Base-by-base conservation (phyloP, 495 filamentous ascomycete genomes). In the Amorphotheca resinae region DNA sequence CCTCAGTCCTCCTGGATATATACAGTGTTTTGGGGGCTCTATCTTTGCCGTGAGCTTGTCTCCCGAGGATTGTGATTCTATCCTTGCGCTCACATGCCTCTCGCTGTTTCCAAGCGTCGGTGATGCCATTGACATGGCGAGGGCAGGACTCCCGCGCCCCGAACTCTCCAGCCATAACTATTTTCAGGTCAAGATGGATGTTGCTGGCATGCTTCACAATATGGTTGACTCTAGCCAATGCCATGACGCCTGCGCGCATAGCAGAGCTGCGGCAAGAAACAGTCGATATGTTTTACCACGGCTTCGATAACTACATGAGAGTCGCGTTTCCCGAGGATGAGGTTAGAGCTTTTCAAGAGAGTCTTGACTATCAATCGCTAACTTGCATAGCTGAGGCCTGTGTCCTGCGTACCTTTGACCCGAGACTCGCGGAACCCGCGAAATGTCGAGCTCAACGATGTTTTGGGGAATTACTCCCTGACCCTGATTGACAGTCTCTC, bases 291-390 rank as follows among this genome's bases (percentile, higher is more conserved):
- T 96, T 98, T 67, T 95, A 91, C 54, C 93, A 98, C 64, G 91
- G 91, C 42, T 98, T 80, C 66, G 80, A 93, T 56, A 95, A 87
- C 57, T 98, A 98, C 65, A 84, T 95, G 72, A 67, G 74, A 36
- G 72, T 89, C 56, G 93, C 93, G 38, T 98, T 96, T 55, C 91
- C 91, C 23, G 91, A 95, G 65, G 91, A 98, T 56, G 91, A 98
- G 72, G 76, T 73, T 62, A 46, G 66, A 34, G 23, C 30, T 7
- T n/a, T 40, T 38, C 31, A 40, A 33, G 23, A 42, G 45, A 39
- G 34, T 11, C 4, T 23, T 42, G n/a, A 38, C 44, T 14, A 52
- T 34, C 11, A 25, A 16, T 39, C n/a, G 40, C 41, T 54, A 31
- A 54, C 21, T 2, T 33, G 9, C 17, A 22, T 42, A 80, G 74